Evolutionary conservation across 768 basidiomycete genomes (phyloP).

Genomic region (Tulasnella sp.): DNA sequence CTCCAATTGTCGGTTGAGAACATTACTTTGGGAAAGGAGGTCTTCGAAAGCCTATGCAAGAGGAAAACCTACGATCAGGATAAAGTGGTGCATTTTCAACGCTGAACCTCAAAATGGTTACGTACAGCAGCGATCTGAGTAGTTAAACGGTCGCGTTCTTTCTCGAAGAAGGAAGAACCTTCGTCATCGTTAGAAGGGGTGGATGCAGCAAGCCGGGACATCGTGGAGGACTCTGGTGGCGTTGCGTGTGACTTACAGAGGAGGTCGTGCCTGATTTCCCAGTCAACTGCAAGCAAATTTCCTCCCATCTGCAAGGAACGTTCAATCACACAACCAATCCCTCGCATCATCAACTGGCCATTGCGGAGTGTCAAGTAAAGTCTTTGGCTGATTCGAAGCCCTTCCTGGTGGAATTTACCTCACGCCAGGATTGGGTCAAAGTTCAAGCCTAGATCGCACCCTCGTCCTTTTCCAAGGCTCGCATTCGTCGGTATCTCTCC

Average conservation of each 20-base stretch:
- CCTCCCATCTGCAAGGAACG: not conserved
- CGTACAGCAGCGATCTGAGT: slow-evolving; percentile 69
- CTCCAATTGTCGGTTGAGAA: slow-evolving; percentile 84
- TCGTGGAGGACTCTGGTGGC: not conserved
- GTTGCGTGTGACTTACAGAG: not conserved
- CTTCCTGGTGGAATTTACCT: not conserved
- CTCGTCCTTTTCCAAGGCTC: slow-evolving; percentile 10
- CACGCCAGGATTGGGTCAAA: slow-evolving; percentile 24
- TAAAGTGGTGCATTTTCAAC: not conserved
- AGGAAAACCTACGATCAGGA: not conserved
- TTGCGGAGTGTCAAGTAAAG: not conserved
- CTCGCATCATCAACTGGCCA: not conserved
- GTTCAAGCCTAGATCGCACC: slow-evolving; percentile 8
- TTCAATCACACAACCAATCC: not conserved
- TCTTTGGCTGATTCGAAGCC: slow-evolving; percentile 23
- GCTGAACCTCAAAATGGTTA: not conserved
- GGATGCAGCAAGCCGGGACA: not conserved
- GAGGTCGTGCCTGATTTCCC: not conserved
- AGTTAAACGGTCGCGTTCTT: slow-evolving; percentile 69
- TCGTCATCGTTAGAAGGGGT: slow-evolving; percentile 35
- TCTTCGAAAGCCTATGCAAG: slow-evolving; percentile 77
- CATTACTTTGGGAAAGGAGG: slow-evolving; percentile 76
- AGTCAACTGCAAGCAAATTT: not conserved
- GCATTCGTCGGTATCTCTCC: slow-evolving; percentile 3
- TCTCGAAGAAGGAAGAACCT: slow-evolving; percentile 62